Conservation (phyloP, 177 flowering plant species). For the Tripterygium wilfordii region DNA sequence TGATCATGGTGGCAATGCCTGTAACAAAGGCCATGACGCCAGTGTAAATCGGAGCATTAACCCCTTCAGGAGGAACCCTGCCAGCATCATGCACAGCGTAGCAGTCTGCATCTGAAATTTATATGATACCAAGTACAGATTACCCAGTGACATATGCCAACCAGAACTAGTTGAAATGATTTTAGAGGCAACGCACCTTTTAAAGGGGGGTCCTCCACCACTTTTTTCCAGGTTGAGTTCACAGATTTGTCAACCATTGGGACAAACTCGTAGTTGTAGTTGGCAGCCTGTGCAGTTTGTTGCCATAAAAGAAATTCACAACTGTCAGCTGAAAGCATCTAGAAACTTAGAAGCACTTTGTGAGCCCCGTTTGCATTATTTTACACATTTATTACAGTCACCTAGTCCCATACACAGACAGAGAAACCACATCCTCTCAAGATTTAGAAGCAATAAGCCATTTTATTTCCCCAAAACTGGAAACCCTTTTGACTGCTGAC, state of each 20-base stretch:
- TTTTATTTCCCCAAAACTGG: no score
- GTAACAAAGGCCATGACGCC: slow-evolving; percentile 33
- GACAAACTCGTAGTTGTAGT: slow-evolving; percentile 19
- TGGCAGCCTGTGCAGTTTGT: no score
- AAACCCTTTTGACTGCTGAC: neutral
- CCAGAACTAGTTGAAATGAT: no score
- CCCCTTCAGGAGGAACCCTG: slow-evolving; percentile 18
- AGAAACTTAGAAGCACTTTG: no score
- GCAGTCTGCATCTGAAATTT: slow-evolving; percentile 10
- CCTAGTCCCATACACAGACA: no score
- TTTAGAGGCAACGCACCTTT: slow-evolving; percentile 42
- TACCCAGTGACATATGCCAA: no score
- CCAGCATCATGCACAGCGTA: slow-evolving; percentile 19
- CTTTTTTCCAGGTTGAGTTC: slow-evolving; percentile 35
- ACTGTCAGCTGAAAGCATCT: no score
- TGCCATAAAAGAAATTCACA: neutral
- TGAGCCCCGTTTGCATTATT: no score
- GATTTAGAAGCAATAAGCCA: no score
- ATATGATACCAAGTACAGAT: no score
- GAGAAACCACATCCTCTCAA: no score
- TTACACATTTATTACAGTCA: no score
- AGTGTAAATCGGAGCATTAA: slow-evolving; percentile 16
- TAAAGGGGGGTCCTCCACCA: slow-evolving; percentile 12
- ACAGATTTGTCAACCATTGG: slow-evolving; percentile 48
- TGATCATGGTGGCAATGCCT: slow-evolving; percentile 39